These are phyloP conservation scores for Ustilago nuda DNA, from an alignment of 1,284 basidiomycete genomes.

Conservation along the genomic window DNA sequence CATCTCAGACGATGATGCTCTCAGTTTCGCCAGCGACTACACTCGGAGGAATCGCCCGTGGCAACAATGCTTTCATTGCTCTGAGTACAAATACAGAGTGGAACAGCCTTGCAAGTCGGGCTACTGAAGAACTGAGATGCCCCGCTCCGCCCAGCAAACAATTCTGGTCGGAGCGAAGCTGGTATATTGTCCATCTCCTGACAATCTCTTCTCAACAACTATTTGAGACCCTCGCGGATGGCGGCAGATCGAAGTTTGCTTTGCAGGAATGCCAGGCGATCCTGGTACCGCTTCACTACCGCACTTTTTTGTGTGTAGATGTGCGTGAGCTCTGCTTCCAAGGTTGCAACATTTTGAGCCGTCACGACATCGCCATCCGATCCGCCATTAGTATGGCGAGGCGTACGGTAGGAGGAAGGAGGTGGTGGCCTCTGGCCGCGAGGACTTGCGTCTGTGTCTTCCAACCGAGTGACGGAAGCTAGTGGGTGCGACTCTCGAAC, in stretches of 20 bases:
- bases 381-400: not conserved
- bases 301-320: slow-evolving; percentile 37
- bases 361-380: not conserved
- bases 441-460: not conserved
- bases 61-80: not conserved
- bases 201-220: not conserved
- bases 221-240: slow-evolving; percentile 56
- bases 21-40: too few species aligned
- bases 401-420: slow-evolving; percentile 33
- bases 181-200: slow-evolving; percentile 8
- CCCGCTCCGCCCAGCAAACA: not conserved
- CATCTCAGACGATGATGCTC: not conserved
- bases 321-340: slow-evolving; percentile 43
- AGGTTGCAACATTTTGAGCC: slow-evolving; percentile 13
- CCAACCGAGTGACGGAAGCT: slow-evolving; percentile 14
- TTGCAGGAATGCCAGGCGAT: slow-evolving; percentile 50
- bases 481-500: slow-evolving; percentile 13
- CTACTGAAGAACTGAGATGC: not conserved
- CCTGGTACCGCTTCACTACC: slow-evolving; percentile 54
- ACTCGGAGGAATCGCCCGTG: not conserved
- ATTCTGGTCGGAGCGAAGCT: not conserved
- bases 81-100: slow-evolving; percentile 10
- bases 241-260: slow-evolving; percentile 56
- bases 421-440: slow-evolving; percentile 11
- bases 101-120: not conserved